Base-by-base conservation (phyloP, 768 basidiomycete genomes). In the Amanita rubescens region DNA sequence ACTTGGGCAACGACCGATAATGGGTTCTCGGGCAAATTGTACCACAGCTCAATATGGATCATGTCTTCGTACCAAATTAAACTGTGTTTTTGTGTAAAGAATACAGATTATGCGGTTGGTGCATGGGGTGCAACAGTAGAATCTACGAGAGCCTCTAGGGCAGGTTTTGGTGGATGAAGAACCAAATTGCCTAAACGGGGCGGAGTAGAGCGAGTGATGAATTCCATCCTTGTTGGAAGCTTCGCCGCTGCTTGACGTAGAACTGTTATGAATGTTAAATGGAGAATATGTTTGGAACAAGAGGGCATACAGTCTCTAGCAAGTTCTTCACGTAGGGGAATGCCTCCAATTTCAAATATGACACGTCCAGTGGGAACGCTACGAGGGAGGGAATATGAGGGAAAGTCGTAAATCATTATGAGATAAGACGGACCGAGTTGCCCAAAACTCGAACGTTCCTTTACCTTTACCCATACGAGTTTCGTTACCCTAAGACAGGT, bases 401-500 rank as follows among this genome's bases (percentile, higher is more conserved):
- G 84, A 0, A 47, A 19, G 34, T 19, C 45, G n/a, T 6, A 47
- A 19, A 39, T 22, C 14, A 15, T 9, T 12, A 14, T 53, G 7
- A 49, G 33, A 49, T 5, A 55, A 56, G 20, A 63, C 81, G 51
- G 61, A 92, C 90, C 91, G 82, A 55, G 88, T 90, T 24, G 94
- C 91, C 96, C 95, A 99, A 66, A 78, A 97, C 65, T 98, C 96
- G 62, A 98, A 98, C 0, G 88, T 82, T 42, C 96, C 96, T 69
- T 99, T 99, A 55, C 96, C 96, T 71, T 98, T 98, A 48, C 96
- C 96, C 96, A 98, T 97, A 77, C 96, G 88, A 5, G 93, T 94
- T 69, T 98, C 94, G 61, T 96, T 98, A 51, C 96, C 95, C 90
- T 93, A 54, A 20, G 27, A 12, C 12, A 6, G 32, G 32, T 37